phyloP scores from a whole-genome alignment of 2,329 filamentous ascomycete species.

The Scedosporium aurantiacum region DNA sequence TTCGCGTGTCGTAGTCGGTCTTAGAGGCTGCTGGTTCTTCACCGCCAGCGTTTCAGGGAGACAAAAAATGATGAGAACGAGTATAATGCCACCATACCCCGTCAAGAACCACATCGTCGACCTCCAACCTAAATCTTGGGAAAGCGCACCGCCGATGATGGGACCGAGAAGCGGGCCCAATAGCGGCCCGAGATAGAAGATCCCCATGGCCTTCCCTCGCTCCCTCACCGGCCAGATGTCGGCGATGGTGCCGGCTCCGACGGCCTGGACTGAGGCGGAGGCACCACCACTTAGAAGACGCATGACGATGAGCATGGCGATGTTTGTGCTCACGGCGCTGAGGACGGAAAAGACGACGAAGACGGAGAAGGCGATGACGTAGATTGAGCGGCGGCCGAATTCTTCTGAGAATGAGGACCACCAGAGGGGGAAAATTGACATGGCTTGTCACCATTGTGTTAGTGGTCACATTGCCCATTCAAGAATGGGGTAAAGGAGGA shows the following conservation, averaged over 20 bases:
- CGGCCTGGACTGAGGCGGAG: constrained; percentile 69
- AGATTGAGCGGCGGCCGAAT: constrained; percentile 65
- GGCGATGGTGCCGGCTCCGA: constrained; percentile 73
- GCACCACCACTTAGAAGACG: constrained; percentile 64
- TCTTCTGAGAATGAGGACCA: constrained; percentile 74
- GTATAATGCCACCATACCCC: constrained; percentile 53
- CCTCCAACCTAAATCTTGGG: constrained; percentile 60
- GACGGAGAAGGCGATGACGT: constrained; percentile 61
- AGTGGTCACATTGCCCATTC: background rate
- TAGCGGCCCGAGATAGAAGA: constrained; percentile 72
- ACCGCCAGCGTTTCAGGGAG: constrained; percentile 53
- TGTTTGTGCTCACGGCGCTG: constrained; percentile 56
- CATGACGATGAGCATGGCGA: constrained; percentile 68
- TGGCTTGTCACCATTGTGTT: constrained; percentile 25
- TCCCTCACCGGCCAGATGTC: constrained; percentile 68
- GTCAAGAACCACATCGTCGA: constrained; percentile 69
- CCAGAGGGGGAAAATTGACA: constrained; percentile 80
- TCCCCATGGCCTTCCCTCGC: constrained; percentile 67
- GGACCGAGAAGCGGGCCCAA: constrained; percentile 65
- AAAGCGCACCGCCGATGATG: constrained; percentile 64
- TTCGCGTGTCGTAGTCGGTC: constrained; percentile 48
- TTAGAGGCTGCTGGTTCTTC: constrained; percentile 6
- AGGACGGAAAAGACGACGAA: constrained; percentile 62
- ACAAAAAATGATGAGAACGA: constrained; percentile 45
- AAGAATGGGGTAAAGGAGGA: background rate